Percentiles rank a stretch among this genome's conserved stretches.
Conservation (phyloP, 805 yeast genomes). For the Lachancea sp. region DNA sequence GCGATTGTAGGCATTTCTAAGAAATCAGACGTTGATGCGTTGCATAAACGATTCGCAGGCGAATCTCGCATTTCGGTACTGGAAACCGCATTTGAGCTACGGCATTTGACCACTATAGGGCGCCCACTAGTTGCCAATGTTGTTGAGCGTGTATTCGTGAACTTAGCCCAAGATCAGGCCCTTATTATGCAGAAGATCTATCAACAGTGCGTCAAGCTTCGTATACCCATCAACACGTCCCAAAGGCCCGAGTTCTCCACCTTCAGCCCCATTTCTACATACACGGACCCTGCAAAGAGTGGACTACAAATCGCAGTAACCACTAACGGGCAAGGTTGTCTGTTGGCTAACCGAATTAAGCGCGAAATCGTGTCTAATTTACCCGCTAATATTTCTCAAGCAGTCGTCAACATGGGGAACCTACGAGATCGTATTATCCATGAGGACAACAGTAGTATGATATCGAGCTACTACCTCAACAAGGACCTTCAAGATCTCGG, state of each 20-base stretch:
- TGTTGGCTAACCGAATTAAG: conserved; percentile 71
- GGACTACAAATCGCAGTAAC: conserved; percentile 73
- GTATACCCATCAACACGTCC: conserved; percentile 79
- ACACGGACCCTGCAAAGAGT: conserved; percentile 50
- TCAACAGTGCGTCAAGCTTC: conserved; percentile 45
- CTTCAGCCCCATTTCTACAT: conserved; percentile 69
- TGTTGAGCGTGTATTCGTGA: conserved; percentile 73
- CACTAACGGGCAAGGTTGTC: conserved; percentile 86
- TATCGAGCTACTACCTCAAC: conserved; percentile 8
- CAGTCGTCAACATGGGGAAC: conserved; percentile 63
- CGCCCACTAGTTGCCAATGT: conserved; percentile 53
- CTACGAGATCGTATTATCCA: conserved; percentile 51
- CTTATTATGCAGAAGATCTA: conserved; percentile 39
- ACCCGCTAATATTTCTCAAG: conserved; percentile 63
- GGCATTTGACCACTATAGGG: conserved; percentile 52
- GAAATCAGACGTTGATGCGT: conserved; percentile 15
- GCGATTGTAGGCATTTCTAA: conserved; percentile 39
- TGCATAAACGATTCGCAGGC: conserved; percentile 19
- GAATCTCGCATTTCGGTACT: conserved; percentile 29
- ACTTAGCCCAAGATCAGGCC: conserved; percentile 33
- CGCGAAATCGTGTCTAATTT: conserved; percentile 61
- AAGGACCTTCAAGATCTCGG: conserved; percentile 28
- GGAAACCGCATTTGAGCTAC: conserved; percentile 33
- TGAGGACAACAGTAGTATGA: conserved; percentile 38
- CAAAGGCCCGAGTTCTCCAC: conserved; percentile 69